A percentile compares a stretch with the other conserved stretches of the same genome.
phyloP scores from a whole-genome alignment of 2,329 filamentous ascomycete genomes.

The Colletotrichum tropicicola region DNA sequence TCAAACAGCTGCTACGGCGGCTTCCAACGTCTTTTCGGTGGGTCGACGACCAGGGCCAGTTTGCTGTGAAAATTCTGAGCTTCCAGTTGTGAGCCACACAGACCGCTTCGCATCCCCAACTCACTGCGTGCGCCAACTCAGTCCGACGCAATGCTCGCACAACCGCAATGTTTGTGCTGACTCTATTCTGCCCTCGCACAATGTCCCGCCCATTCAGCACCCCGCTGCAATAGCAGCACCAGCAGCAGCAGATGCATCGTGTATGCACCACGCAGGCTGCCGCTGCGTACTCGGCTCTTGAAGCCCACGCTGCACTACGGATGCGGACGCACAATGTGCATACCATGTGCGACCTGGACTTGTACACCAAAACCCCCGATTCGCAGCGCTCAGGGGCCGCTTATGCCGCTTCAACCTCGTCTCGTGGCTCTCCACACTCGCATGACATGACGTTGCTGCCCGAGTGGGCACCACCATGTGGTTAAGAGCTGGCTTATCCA shows the following conservation, averaged over 20 bases:
- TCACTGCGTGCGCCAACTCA: too few species aligned
- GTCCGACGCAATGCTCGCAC: too few species aligned
- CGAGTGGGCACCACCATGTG: background rate
- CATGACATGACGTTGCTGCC: slow-evolving; percentile 10
- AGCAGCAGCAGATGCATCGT: background rate
- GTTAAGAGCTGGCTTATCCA: background rate
- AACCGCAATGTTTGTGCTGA: background rate
- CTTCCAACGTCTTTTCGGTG: slow-evolving; percentile 18
- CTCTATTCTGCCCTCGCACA: background rate
- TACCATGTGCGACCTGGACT: background rate
- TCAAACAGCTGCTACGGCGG: background rate
- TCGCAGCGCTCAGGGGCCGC: background rate
- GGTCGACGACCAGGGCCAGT: background rate
- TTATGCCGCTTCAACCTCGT: background rate
- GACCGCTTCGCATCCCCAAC: background rate
- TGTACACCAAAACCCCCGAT: background rate
- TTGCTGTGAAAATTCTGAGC: background rate
- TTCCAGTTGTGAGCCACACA: background rate
- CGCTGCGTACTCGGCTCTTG: slow-evolving; percentile 5
- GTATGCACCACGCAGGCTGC: slow-evolving; percentile 2
- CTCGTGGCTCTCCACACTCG: slow-evolving; percentile 5
- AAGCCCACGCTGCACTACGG: background rate
- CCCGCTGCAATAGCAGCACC: too few species aligned
- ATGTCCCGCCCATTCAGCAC: too few species aligned
- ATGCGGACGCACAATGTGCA: background rate